Evolutionary conservation across 2,329 filamentous ascomycete species (phyloP), one percentile per base, ranked within the genome.

Genomic region (Pseudogymnoascus verrucosus): DNA sequence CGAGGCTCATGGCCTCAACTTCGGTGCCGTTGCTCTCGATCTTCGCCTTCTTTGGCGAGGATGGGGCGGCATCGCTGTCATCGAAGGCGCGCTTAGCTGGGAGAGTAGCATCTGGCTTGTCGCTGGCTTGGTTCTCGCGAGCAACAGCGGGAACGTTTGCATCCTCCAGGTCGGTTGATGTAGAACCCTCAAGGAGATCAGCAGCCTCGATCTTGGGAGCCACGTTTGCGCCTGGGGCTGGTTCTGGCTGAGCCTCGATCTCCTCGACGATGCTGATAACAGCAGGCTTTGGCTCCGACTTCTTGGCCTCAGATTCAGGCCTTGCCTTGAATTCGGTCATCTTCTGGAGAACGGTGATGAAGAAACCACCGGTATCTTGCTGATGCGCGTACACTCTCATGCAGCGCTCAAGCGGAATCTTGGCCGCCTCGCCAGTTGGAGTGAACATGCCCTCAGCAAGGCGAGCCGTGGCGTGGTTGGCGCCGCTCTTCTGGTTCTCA

Each of bases 301-400:
- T 78, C 71, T 82, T 84, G 63, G 77, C 73, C 64, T 82, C 79
- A 4, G 83, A 82, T 75, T 95, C 90, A 21, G 87, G 87, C 75
- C 84, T 89, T 7, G 87, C 89, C 74, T 84, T 89, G 74, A 96
- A 92, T 68, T 97, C 95, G 26, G 85, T 84, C 74, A 88, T 88
- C 82, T 99, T 99, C 79, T 97, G 90, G 16, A 99, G 78, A 0
- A 97, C 93, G 0, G 92, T 89, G 73, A 99, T 97, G 79, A 99
- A 99, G 82, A 99, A 99, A 21, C 89, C 93, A 63, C 95, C 95
- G 2, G 95, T 99, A 71, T 99, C 92, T 76, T 99, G 95, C 73
- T 92, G 83, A 75, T 99, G 95, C 36, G 93, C 90, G 75, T 98
- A 99, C 5, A 99, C 87, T 66, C 95, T 85, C 83, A 98, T 93